A percentile compares a stretch with the other conserved stretches of the same genome.
phyloP scores from a whole-genome alignment of 352 stramenopile genomes.

The Peronospora farinosa region DNA sequence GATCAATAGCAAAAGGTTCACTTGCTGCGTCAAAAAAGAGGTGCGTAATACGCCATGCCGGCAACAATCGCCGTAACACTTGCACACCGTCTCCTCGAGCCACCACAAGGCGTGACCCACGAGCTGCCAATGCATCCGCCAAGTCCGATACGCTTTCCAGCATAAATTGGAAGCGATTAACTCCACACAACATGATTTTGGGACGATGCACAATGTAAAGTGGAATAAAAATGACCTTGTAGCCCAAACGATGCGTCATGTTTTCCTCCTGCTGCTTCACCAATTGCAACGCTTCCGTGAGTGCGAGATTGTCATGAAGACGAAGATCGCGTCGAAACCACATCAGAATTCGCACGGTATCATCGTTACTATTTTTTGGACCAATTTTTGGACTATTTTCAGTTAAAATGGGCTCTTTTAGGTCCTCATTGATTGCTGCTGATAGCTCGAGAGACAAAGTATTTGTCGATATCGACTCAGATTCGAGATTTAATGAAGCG shows the following conservation, averaged over 20 bases:
- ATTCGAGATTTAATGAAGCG: conserved; percentile 9
- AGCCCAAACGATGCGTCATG: background rate
- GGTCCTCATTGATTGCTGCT: background rate
- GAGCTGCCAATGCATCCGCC: conserved; percentile 48
- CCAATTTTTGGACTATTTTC: conserved; percentile 4
- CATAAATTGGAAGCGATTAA: conserved; percentile 88
- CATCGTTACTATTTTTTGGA: background rate
- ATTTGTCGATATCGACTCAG: background rate
- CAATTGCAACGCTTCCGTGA: conserved; percentile 69
- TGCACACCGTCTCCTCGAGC: conserved; percentile 65
- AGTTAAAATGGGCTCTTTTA: conserved; percentile 1
- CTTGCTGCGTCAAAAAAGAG: conserved; percentile 89
- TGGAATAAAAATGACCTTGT: conserved; percentile 54
- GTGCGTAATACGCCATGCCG: conserved; percentile 83
- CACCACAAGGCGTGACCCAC: conserved; percentile 66
- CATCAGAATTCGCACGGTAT: conserved; percentile 39
- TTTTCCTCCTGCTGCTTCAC: conserved; percentile 9
- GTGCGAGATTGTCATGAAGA: conserved; percentile 93
- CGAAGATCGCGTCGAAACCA: conserved; percentile 95
- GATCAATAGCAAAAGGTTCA: conserved; percentile 84
- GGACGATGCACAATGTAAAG: conserved; percentile 86
- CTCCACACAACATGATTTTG: conserved; percentile 77
- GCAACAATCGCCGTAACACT: conserved; percentile 73
- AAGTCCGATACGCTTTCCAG: conserved; percentile 88
- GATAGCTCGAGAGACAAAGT: background rate